Evolutionary conservation across 1,284 basidiomycete genomes (phyloP), one percentile per base, ranked within the genome.

Genomic region (Xerocomus nothofagi): DNA sequence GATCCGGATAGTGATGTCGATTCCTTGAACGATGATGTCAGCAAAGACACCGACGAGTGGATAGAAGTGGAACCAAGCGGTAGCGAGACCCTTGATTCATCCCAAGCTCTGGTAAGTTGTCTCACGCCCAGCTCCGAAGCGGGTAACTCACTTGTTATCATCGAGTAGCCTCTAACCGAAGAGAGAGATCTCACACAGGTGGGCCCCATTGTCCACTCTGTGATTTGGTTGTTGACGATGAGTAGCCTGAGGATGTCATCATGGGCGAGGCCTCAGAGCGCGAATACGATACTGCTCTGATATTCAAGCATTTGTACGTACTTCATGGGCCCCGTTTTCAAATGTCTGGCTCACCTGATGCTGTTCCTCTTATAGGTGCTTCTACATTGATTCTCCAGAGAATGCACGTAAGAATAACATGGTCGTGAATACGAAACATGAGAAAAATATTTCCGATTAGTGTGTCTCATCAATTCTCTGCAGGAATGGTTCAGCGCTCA

Each of bases 331-430:
- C 31, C 15, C 15, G 14, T 36, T 45, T 27, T 34, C 10, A n/a
- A 18, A 20, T 20, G 20, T 42, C 30, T 39, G 17, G 23, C 30
- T 44, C 23, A 47, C 39, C 14, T 10, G 7, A 39, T 21, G 42
- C n/a, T 15, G 31, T 50, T 6, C 36, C 15, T 43, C 52, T 29
- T 33, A 10, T 51, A 91, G 89, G 50, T 84, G 82, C 57, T 94
- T 95, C 71, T 97, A 96, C 69, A 74, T 97, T 32, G 93, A 96
- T 68, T 82, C 89, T 2, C 78, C 83, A 0, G 74, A 73, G 9
- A 93, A 93, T 60, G 91, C 92, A 1, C 66, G 64, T 7, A 71
- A 73, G 58, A 78, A 91, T 55, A 80, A 75, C 0, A 80, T 96
- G 72, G 37, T 58, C 3, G 69, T 79, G 6, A 81, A 79, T 49